These are phyloP conservation scores for Lentinula guzmanii DNA, from an alignment of 768 basidiomycete genomes.

Conservation along the genomic window DNA sequence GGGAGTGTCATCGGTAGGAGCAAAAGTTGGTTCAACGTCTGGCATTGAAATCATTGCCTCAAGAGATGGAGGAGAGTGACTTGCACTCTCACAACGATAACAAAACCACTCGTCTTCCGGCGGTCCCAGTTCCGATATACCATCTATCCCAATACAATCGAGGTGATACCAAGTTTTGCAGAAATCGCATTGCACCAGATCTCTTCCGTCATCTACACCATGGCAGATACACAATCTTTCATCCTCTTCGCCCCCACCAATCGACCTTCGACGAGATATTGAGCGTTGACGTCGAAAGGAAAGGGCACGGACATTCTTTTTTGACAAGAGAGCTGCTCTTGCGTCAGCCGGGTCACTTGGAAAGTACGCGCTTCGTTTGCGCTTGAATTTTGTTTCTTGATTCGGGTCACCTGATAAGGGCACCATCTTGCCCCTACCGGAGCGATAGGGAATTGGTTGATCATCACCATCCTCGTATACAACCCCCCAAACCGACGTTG, in stretches of 20 bases:
- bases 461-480: conserved; percentile 24
- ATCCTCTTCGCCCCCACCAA: conserved; percentile 34
- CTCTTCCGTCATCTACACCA: conserved; percentile 64
- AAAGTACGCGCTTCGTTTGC: conserved; percentile 31
- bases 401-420: conserved; percentile 40
- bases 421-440: conserved; percentile 59
- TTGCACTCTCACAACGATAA: conserved; percentile 41
- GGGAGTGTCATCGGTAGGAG: conserved; percentile 53
- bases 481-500: conserved; percentile 21
- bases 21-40: conserved; percentile 63
- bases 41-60: conserved; percentile 21
- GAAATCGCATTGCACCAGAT: conserved; percentile 76
- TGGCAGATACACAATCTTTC: conserved; percentile 62
- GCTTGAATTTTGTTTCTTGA: conserved; percentile 13
- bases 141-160: conserved; percentile 67
- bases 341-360: conserved; percentile 75
- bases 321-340: conserved; percentile 64
- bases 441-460: conserved; percentile 22
- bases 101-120: conserved; percentile 85
- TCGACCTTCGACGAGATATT: conserved; percentile 13
- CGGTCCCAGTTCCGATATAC: conserved; percentile 56
- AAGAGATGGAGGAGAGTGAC: conserved; percentile 34
- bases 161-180: conserved; percentile 83
- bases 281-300: conserved; percentile 33
- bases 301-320: conserved; percentile 59